A percentile compares a stretch with the other conserved stretches of the same genome.
These are phyloP conservation scores for Excoecaria agallocha DNA, from an alignment of 345 rosid genomes.

Conservation along the genomic window DNA sequence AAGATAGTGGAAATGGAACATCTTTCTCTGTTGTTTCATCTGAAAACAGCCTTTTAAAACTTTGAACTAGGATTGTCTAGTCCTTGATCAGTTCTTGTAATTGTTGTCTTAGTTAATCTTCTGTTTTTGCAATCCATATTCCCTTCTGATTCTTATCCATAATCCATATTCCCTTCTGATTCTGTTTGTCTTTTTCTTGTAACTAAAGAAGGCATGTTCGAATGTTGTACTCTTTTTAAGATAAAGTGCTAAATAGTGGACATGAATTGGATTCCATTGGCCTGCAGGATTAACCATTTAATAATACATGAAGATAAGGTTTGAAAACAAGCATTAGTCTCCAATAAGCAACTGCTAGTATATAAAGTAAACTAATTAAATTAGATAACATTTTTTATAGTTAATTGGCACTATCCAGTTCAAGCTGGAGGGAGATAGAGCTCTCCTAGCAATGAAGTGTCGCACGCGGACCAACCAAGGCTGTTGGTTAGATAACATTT, in stretches of 20 bases:
- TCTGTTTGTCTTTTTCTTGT: neutral
- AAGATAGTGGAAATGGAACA: conserved; percentile 16
- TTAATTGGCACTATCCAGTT: no score
- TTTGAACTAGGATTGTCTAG: neutral
- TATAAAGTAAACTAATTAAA: no score
- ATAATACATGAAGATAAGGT: neutral
- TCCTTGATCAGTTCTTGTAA: neutral
- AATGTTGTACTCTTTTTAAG: neutral
- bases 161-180: neutral
- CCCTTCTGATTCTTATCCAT: neutral
- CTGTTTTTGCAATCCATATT: neutral
- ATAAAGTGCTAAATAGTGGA: neutral
- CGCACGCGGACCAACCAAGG: no score
- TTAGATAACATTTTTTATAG: no score
- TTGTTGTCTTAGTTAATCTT: neutral
- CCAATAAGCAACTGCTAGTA: no score
- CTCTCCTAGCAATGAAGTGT: no score
- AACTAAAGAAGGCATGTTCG: neutral
- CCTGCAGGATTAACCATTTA: neutral
- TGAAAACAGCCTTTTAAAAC: neutral
- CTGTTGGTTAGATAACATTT: no score
- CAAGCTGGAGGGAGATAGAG: no score
- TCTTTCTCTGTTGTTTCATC: conserved; percentile 32
- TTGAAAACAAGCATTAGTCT: no score
- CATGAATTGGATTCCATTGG: conserved; percentile 15